Base-by-base conservation (phyloP, 1,284 basidiomycete species). In the Ustilago bromivora region DNA sequence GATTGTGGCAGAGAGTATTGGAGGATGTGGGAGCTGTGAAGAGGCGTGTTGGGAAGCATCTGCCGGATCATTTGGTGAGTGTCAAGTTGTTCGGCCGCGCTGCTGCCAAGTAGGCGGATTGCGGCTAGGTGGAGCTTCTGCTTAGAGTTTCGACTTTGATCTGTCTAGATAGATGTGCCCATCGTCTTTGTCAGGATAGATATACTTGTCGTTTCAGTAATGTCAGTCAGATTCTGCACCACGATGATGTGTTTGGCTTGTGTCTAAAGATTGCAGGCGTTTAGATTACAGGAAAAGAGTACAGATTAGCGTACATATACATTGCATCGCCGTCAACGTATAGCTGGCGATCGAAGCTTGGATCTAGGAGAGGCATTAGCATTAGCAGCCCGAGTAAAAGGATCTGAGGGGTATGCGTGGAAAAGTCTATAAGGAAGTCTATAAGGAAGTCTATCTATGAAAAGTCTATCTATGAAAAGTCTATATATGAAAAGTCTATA, bases 1-100 rank as follows among this genome's bases (percentile, higher is more conserved):
- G 81, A 12, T 55, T 79, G 41, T 79, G 69, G 73, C 78, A 77
- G 61, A 57, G 75, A 9, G 73, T 73, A 23, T 54, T 77, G 46
- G 75, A 79, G 60, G 79, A 80, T 32, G 57, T 74, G 2, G 23
- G 63, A n/a, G 66, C 62, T 8, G 58, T 51, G 9, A 65, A 78
- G 43, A 43, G 72, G 10, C 64, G 70, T 3, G 31, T 75, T 2
- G 70, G 58, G 1, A 19, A 28, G 4, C 71, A 71, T 31, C 38
- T 79, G 41, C 77, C 77, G 0, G 77, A 63, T 43, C 77, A 79
- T 47, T 43, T 68, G 15, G 67, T 66, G 13, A 69, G 65, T 47
- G 43, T 73, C 49, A 73, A 73, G 53, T 13, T 57, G 12, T 32
- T 68, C 13, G 71, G 66, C 32, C 32, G 46, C n/a, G 17, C 54